Evolutionary conservation across 106 monocot genomes (phyloP).

Genomic region (Acorus gramineus): DNA sequence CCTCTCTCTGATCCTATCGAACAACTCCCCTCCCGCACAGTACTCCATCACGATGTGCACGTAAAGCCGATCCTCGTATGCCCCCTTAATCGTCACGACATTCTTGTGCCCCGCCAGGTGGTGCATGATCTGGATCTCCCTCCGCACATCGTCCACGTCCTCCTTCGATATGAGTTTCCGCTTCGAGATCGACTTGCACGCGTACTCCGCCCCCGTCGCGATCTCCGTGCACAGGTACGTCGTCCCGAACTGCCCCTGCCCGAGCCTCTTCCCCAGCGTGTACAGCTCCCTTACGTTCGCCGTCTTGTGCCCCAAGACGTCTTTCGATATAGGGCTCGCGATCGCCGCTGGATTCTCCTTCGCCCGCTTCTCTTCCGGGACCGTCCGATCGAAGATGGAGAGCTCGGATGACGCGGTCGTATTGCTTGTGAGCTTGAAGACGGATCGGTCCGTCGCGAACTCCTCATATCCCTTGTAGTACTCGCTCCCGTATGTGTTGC

Average conservation of each 20-base stretch:
- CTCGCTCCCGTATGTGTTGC: constrained; percentile 42
- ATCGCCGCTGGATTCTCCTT: too few relatives aligned
- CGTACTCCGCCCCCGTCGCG: constrained; percentile 40
- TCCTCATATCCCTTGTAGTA: neutral
- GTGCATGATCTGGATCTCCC: constrained; percentile 77
- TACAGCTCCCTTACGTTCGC: constrained; percentile 65
- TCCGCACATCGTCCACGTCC: constrained; percentile 58
- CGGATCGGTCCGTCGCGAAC: neutral
- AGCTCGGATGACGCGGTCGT: too few relatives aligned
- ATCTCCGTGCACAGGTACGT: constrained; percentile 63
- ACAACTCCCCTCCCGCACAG: constrained; percentile 54
- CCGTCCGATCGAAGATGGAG: too few relatives aligned
- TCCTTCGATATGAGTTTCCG: constrained; percentile 61
- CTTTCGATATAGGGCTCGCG: too few relatives aligned
- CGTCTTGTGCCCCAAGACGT: constrained; percentile 62
- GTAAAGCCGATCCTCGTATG: constrained; percentile 56
- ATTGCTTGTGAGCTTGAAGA: neutral
- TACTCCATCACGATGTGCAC: constrained; percentile 73
- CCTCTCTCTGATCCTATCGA: constrained; percentile 62
- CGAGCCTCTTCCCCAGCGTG: constrained; percentile 61
- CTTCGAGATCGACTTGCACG: constrained; percentile 89
- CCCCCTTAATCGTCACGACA: constrained; percentile 67
- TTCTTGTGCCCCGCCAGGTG: constrained; percentile 61
- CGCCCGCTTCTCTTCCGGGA: too few relatives aligned
- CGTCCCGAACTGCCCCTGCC: constrained; percentile 76